Conservation (phyloP, 768 basidiomycete genomes). For the Multifurca ochricompacta region DNA sequence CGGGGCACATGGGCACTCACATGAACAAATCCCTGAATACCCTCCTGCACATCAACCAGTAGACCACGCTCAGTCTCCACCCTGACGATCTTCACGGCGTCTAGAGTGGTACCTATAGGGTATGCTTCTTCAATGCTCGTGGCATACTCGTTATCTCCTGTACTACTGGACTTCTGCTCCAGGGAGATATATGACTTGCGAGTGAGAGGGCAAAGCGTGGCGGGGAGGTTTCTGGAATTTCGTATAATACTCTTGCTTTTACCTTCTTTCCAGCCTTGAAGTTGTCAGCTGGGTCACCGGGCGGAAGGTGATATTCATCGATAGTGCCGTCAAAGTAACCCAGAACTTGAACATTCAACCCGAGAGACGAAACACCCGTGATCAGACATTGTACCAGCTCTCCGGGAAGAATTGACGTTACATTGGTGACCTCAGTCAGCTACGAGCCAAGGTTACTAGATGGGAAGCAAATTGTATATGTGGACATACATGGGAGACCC, state of each 20-base stretch:
- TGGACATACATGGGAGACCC: slow-evolving; percentile 46
- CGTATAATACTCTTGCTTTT: slow-evolving; percentile 78
- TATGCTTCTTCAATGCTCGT: slow-evolving; percentile 45
- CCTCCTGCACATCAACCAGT: slow-evolving; percentile 55
- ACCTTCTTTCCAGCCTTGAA: slow-evolving; percentile 68
- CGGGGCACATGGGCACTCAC: slow-evolving; percentile 39
- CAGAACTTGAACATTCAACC: slow-evolving; percentile 81
- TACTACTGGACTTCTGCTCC: slow-evolving; percentile 31
- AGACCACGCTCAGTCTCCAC: slow-evolving; percentile 82
- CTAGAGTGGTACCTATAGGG: slow-evolving; percentile 67
- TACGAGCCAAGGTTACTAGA: slow-evolving; percentile 25
- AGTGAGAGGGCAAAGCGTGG: slow-evolving; percentile 80
- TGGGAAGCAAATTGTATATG: background rate
- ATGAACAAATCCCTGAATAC: slow-evolving; percentile 76
- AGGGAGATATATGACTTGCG: slow-evolving; percentile 63
- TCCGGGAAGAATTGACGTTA: slow-evolving; percentile 81
- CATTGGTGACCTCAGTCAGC: slow-evolving; percentile 71
- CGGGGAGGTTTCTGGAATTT: slow-evolving; percentile 59
- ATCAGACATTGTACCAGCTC: slow-evolving; percentile 74
- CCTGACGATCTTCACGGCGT: slow-evolving; percentile 61
- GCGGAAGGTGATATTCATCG: slow-evolving; percentile 68
- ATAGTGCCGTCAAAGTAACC: slow-evolving; percentile 90
- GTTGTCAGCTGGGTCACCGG: slow-evolving; percentile 33
- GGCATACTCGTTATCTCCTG: slow-evolving; percentile 20
- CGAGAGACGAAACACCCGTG: slow-evolving; percentile 63